Evolutionary conservation across 2,329 filamentous ascomycete genomes (phyloP), one percentile per base, ranked within the genome.

Genomic region (Diplodia corticola): DNA sequence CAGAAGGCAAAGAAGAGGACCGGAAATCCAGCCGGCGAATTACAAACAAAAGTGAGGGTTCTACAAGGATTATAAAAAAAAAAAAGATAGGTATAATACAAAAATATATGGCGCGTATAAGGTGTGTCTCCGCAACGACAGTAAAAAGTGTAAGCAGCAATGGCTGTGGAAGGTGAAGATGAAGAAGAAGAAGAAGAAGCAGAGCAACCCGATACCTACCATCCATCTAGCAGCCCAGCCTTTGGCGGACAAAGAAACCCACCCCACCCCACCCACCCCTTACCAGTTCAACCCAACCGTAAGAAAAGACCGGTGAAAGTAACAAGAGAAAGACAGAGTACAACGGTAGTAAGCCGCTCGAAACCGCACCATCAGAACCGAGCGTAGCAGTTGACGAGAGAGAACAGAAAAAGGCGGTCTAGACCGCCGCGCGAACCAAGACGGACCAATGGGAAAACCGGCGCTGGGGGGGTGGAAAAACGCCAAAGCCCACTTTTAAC

Each of bases 371-470:
- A 53, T 15, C 9, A 53, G 17, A n/a, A 46, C 15, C 26, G 12
- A 24, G 15, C n/a, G 17, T 37, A 15, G 37, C 10, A 55, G 7
- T 24, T n/a, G n/a, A 24, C 33, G 20, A 46, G 1, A 28, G 15
- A 30, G 7, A 28, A 49, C 17, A 49, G 15, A 26, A 49, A 49
- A 61, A 35, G 26, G 57, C 57, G 40, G 57, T 61, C 55, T 59
- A 40, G 26, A n/a, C n/a, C 28, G 35, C 28, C 35, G 5, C 10
- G 22, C 22, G n/a, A 22, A 20, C 57, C 26, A 35, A n/a, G n/a
- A n/a, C n/a, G n/a, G n/a, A n/a, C 57, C 26, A 61, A 61, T 61
- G 40, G 55, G 37, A 22, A n/a, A n/a, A 35, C 12, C n/a, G 37
- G 37, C 10, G 40, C 40, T 40, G 35, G 35, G 15, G 35, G 15